Evolutionary conservation across 208 protist species (phyloP), one percentile per base, ranked within the genome.

Genomic region (Trypanosoma melophagium): DNA sequence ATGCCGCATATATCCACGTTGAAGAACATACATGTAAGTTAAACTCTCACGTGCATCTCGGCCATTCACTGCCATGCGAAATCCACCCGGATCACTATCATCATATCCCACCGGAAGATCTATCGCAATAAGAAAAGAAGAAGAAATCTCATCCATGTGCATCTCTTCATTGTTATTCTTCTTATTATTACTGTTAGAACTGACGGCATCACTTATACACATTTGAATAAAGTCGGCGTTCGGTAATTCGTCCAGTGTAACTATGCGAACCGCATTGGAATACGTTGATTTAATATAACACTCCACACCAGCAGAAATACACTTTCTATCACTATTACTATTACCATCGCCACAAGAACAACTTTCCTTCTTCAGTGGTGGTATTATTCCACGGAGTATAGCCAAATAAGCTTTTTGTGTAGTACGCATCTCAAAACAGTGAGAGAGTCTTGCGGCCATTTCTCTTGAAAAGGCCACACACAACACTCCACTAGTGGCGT

Each of bases 351-450:
- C n/a, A n/a, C n/a, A n/a, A n/a, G n/a, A n/a, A n/a, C 28, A 31
- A 50, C 16, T 28, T 14, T 49, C 50, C 3, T 14, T 59, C 5
- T 7, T 13, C 1, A 44, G n/a, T 22, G 28, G 21, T 3, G 80
- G 64, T 0, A 94, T n/a, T 58, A 86, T 89, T 0, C 93, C 93
- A 22, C 76, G 64, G 28, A 96, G 45, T 17, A 95, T 31, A 13
- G 93, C 93, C 0, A 94, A 35, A 74, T 97, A 97, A 22, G 70
- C 64, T 70, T 97, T 97, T 16, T 76, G 68, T 21, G 77, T 79
- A 16, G 78, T 92, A 50, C 93, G 80, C 75, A 89, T 85, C 71
- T 97, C 81, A 76, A 95, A 96, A 68, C 89, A 96, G 54, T 94
- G 80, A 5, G 85, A 79, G 4, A 96, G 77, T 1, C 79, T 67